Evolutionary conservation across 345 rosid species (phyloP).

Genomic region (Mangifera indica): DNA sequence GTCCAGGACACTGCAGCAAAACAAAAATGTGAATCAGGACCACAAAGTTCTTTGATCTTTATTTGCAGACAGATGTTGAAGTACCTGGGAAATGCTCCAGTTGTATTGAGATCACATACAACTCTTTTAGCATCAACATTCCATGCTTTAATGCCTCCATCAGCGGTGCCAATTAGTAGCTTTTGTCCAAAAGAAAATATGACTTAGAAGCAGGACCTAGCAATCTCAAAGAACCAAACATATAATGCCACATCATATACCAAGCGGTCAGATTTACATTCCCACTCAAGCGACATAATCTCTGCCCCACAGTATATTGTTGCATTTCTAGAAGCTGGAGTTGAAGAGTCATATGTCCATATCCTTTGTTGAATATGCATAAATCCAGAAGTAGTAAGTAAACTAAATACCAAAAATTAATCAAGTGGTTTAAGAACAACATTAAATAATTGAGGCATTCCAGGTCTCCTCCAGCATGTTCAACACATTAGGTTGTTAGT

Average conservation of each 20-base stretch:
- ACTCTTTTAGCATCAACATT: conserved; percentile 80
- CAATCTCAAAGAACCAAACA: conserved; percentile 7
- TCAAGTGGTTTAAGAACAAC: conserved; percentile 5
- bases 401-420: conserved; percentile 15
- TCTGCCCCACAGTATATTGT: conserved; percentile 74
- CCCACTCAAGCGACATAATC: conserved; percentile 79
- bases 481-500: not conserved
- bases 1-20: conserved; percentile 58
- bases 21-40: conserved; percentile 18
- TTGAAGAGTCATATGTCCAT: conserved; percentile 70
- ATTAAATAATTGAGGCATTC: conserved; percentile 14
- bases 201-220: conserved; percentile 19
- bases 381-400: not conserved
- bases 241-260: conserved; percentile 32
- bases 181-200: conserved; percentile 33
- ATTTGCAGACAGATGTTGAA: not conserved
- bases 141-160: conserved; percentile 82
- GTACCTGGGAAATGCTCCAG: conserved; percentile 59
- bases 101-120: conserved; percentile 68
- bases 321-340: conserved; percentile 73
- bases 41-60: not conserved
- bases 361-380: conserved; percentile 39
- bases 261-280: conserved; percentile 75
- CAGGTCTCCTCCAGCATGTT: not conserved
- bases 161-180: conserved; percentile 79